Conservation (phyloP, 2,329 filamentous ascomycete species). For the Tothia fuscella region DNA sequence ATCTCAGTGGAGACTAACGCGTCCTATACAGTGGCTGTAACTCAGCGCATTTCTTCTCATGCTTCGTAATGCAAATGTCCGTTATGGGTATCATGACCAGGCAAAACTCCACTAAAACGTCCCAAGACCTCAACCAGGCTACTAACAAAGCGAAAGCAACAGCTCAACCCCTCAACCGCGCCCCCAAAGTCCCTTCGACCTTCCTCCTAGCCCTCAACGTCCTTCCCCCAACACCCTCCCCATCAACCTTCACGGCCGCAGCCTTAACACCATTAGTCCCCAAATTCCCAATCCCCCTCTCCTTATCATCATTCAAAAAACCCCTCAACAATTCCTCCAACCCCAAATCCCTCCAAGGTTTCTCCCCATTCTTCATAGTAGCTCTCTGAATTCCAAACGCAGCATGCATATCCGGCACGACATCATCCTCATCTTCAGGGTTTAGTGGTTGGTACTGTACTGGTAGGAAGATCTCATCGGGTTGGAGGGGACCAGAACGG, state of each 20-base stretch:
- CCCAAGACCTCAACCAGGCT: background rate
- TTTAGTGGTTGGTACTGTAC: conserved; percentile 70
- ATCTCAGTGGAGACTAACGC: too few relatives aligned
- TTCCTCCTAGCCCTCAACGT: conserved; percentile 3
- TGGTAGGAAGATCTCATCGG: conserved; percentile 72
- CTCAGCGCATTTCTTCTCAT: too few relatives aligned
- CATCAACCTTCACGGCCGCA: background rate
- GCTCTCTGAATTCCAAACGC: conserved; percentile 77
- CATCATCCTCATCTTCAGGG: conserved; percentile 79
- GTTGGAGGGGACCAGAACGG: conserved; percentile 24
- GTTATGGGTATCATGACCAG: too few relatives aligned
- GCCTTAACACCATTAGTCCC: background rate
- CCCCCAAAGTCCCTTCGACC: conserved; percentile 7
- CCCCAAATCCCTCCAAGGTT: conserved; percentile 69
- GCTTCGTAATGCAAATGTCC: too few relatives aligned
- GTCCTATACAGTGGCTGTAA: too few relatives aligned
- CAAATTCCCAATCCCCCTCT: background rate
- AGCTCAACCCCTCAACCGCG: conserved; percentile 1
- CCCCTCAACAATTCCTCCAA: conserved; percentile 50
- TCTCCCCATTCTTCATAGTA: conserved; percentile 58
- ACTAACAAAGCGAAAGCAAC: background rate
- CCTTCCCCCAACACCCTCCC: background rate
- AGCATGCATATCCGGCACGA: conserved; percentile 78
- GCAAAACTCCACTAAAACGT: background rate
- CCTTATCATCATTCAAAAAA: background rate